phyloP scores from a whole-genome alignment of 1,284 basidiomycete genomes.

The Agaricales sp. region DNA sequence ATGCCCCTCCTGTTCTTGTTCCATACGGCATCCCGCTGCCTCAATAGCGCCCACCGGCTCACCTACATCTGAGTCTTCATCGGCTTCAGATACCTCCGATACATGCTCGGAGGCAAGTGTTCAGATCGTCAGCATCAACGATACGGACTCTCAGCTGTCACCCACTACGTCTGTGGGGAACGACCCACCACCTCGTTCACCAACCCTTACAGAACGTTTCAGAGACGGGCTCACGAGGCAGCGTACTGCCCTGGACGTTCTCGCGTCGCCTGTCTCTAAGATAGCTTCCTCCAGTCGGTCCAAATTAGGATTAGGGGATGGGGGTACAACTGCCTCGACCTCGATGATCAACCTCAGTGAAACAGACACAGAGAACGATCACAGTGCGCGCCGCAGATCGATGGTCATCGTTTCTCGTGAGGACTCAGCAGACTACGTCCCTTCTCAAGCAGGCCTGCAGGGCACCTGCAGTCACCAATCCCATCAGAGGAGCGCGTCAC shows the following conservation, averaged over 20 bases:
- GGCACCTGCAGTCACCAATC: neutral
- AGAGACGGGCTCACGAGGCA: neutral
- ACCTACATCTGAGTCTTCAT: neutral
- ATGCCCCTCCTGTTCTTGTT: neutral
- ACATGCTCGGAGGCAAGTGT: neutral
- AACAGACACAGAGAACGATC: neutral
- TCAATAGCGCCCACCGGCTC: neutral
- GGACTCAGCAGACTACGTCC: neutral
- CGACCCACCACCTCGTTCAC: neutral
- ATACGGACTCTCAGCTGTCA: neutral
- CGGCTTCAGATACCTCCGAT: neutral
- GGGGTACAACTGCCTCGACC: neutral
- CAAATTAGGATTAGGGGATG: neutral
- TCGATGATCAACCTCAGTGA: neutral
- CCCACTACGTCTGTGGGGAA: neutral
- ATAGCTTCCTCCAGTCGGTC: neutral
- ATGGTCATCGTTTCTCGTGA: neutral
- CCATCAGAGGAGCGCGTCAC: neutral
- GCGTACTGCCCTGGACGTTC: neutral
- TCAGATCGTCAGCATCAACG: neutral
- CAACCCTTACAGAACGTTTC: neutral
- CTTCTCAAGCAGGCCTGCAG: neutral
- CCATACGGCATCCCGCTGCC: neutral
- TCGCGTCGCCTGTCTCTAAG: neutral
- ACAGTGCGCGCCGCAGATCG: neutral